Evolutionary conservation across 192 early-diverging fungal genomes (phyloP).

Genomic region (Oehlia diaphana): DNA sequence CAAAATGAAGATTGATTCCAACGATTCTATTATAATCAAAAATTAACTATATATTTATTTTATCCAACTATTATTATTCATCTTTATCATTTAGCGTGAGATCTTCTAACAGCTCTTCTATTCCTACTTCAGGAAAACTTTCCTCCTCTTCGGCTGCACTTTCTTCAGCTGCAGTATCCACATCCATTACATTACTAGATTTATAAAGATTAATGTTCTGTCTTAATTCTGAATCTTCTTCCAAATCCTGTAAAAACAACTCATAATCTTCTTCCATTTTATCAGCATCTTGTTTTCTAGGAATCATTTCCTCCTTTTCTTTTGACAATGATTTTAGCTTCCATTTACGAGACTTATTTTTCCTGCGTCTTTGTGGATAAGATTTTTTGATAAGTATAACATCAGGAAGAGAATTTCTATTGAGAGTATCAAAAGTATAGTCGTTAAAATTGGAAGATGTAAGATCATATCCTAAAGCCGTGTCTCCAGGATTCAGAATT

Average conservation of each 20-base stretch:
- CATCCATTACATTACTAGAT: slow-evolving; percentile 40
- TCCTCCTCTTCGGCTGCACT: slow-evolving; percentile 80
- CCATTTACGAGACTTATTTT: slow-evolving; percentile 86
- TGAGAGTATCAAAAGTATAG: slow-evolving; percentile 71
- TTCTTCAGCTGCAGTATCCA: slow-evolving; percentile 48
- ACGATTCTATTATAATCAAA: no score
- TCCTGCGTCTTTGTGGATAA: slow-evolving; percentile 87
- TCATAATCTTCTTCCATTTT: slow-evolving; percentile 89
- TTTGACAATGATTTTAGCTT: slow-evolving; percentile 85
- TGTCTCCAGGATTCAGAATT: slow-evolving; percentile 90
- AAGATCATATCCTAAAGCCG: slow-evolving; percentile 89
- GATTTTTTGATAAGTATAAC: slow-evolving; percentile 91
- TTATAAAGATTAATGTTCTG: slow-evolving; percentile 95
- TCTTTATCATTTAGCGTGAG: slow-evolving; percentile 71
- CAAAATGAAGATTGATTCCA: no score
- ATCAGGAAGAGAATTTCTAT: slow-evolving; percentile 74
- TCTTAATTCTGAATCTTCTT: slow-evolving; percentile 97
- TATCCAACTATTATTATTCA: neutral
- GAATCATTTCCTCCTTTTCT: slow-evolving; percentile 84
- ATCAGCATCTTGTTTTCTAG: slow-evolving; percentile 74
- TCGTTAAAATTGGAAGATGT: slow-evolving; percentile 90
- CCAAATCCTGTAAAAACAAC: slow-evolving; percentile 94
- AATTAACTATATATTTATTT: no score
- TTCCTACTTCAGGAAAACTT: slow-evolving; percentile 87
- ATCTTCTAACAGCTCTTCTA: slow-evolving; percentile 94